phyloP scores from a whole-genome alignment of 306 rosid genomes.

The Malus sieversii region DNA sequence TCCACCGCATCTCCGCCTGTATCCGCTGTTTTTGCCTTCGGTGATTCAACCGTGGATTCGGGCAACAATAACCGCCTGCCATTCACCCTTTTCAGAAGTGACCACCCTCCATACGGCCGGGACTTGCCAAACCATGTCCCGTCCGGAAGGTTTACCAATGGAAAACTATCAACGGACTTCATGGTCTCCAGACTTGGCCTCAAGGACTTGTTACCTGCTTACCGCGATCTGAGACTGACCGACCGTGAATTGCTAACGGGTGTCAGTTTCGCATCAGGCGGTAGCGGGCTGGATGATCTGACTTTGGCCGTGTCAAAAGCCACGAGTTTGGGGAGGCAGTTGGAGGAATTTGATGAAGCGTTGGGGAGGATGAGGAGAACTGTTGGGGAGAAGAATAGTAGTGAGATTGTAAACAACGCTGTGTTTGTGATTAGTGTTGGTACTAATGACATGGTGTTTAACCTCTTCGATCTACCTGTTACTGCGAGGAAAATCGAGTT shows the following conservation, averaged over 20 bases:
- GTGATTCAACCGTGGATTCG: constrained; percentile 39
- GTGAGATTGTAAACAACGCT: constrained; percentile 22
- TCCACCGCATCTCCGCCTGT: background rate
- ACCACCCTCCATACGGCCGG: constrained; percentile 34
- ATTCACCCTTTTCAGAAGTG: background rate
- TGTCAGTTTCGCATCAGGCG: constrained; percentile 37
- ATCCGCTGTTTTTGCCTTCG: constrained; percentile 30
- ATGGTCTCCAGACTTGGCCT: constrained; percentile 28
- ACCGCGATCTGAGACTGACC: constrained; percentile 8
- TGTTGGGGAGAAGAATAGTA: constrained; percentile 20
- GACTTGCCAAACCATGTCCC: constrained; percentile 25
- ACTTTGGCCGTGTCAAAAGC: background rate
- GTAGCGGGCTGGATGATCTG: constrained; percentile 25
- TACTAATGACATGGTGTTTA: constrained; percentile 33
- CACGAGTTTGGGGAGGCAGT: constrained; percentile 13
- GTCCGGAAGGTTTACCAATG: constrained; percentile 35
- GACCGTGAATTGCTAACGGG: constrained; percentile 29
- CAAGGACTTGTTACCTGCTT: constrained; percentile 35
- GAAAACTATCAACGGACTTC: constrained; percentile 33
- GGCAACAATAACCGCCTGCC: constrained; percentile 33
- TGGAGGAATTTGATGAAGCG: constrained; percentile 25
- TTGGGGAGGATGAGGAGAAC: constrained; percentile 5
- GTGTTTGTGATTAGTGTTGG: constrained; percentile 37
- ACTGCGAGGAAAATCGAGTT: background rate
- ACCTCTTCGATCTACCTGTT: constrained; percentile 1